A percentile compares a stretch with the other conserved stretches of the same genome.
Conservation (phyloP, 495 filamentous ascomycete species). For the Copromyces sp. region DNA sequence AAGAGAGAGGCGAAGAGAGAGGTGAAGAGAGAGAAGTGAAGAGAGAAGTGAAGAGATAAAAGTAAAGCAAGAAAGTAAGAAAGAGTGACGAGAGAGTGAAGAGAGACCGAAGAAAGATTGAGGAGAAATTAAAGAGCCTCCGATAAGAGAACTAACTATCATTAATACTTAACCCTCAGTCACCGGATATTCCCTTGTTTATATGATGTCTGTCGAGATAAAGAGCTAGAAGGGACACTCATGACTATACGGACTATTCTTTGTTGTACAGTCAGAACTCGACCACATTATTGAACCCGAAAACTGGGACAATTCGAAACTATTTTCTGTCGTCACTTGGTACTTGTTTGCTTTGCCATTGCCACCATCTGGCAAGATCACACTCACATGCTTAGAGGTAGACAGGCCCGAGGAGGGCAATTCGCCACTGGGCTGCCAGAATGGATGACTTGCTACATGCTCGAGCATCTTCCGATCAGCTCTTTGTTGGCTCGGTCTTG, state of each 20-base stretch:
- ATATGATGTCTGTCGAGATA: background rate
- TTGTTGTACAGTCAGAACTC: background rate
- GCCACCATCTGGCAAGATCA: background rate
- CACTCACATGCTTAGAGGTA: background rate
- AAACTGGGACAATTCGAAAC: background rate
- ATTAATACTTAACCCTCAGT: background rate
- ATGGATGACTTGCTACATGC: background rate
- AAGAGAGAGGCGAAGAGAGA: no score
- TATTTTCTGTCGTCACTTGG: background rate
- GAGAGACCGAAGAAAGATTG: background rate
- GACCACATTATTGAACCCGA: background rate
- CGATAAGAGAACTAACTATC: background rate
- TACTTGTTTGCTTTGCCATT: background rate
- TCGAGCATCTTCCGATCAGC: background rate
- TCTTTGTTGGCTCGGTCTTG: background rate
- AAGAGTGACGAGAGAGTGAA: background rate
- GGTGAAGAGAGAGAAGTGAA: background rate
- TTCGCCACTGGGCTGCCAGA: background rate
- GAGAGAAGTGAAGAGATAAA: background rate
- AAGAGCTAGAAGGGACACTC: background rate
- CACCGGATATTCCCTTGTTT: background rate
- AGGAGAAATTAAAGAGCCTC: background rate
- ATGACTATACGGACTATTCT: background rate
- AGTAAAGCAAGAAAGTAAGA: background rate
- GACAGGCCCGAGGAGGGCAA: background rate